phyloP scores from a whole-genome alignment of 78 protist species.

The Bigelowiella natans region DNA sequence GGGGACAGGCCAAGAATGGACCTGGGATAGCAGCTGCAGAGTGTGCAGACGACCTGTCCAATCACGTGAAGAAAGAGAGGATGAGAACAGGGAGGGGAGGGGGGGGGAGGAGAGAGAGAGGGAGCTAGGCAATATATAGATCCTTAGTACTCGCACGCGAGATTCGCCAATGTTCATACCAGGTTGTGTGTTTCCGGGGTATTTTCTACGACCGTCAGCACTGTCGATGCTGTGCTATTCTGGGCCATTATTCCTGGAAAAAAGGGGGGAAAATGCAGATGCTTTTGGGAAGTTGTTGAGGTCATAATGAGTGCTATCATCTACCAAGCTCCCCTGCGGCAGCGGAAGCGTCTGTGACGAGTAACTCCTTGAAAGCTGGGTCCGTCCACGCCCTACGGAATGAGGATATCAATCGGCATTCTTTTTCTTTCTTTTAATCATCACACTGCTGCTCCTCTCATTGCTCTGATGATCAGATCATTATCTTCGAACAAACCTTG shows the following conservation, averaged over 20 bases:
- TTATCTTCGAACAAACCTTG: too few relatives aligned
- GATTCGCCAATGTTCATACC: too few relatives aligned
- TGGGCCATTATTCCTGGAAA: too few relatives aligned
- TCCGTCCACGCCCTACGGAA: conserved; percentile 44
- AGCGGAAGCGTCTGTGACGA: conserved; percentile 10
- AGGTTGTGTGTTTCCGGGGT: conserved; percentile 22
- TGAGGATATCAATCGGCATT: too few relatives aligned
- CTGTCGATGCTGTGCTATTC: neutral
- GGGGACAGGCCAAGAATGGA: conserved; percentile 39
- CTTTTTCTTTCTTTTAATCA: too few relatives aligned
- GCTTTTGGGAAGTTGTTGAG: neutral
- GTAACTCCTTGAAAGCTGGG: neutral
- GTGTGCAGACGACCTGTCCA: conserved; percentile 29
- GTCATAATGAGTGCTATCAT: neutral
- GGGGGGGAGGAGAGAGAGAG: too few relatives aligned
- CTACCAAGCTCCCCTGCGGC: conserved; percentile 11
- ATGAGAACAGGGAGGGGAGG: too few relatives aligned
- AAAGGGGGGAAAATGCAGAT: too few relatives aligned
- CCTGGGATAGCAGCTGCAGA: conserved; percentile 48
- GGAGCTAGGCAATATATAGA: neutral
- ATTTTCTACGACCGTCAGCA: conserved; percentile 6
- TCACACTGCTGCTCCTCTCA: too few relatives aligned
- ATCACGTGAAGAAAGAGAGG: neutral
- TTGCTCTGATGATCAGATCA: too few relatives aligned
- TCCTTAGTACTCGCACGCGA: too few relatives aligned